Evolutionary conservation across 108 stramenopile species (phyloP), one percentile per base, ranked within the genome.

Genomic region (Mayamaea pseudoterrestris): DNA sequence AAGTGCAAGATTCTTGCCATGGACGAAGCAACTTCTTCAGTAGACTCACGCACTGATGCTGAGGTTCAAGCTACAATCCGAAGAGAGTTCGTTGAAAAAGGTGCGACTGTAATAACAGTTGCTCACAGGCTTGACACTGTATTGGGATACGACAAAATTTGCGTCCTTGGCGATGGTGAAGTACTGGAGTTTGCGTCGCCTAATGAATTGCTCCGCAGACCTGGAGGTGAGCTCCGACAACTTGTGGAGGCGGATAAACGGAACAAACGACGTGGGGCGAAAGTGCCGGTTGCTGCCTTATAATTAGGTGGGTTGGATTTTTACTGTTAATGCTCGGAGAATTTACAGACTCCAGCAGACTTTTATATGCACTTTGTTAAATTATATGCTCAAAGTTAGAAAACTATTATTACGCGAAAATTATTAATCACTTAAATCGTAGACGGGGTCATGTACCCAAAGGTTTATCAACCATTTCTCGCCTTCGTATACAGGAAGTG

Each of bases 41-140:
- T 93, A 1, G 90, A 95, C 61, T 51, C 70, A 23, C 51, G 54
- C 35, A 87, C 87, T 1, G 92, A 89, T 59, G 55, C 55, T 18
- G 62, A 74, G 36, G 76, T 89, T 1, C 81, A 89, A 47, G 66
- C 64, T 2, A 80, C 83, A 2, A 83, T 89, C 4, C 69, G 62
- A 22, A 52, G 65, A 47, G 63, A 84, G 50, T 90, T 90, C 46
- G 78, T 83, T 2, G 66, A 90, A 9, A 74, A 73, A 45, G 87
- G 81, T 23, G 71, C 73, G 6, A 88, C 90, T 6, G 81, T 91
- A 16, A 69, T 95, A 24, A 89, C 89, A 25, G 83, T 95, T 14
- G 90, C 90, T 0, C 94, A 95, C 47, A 72, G 94, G 22, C 57
- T 93, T 14, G 81, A 93, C 28, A 95, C 94, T 2, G 81, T 98